These are phyloP conservation scores for Fraxinus sp. DNA, from an alignment of 305 asterid species.

Conservation along the genomic window DNA sequence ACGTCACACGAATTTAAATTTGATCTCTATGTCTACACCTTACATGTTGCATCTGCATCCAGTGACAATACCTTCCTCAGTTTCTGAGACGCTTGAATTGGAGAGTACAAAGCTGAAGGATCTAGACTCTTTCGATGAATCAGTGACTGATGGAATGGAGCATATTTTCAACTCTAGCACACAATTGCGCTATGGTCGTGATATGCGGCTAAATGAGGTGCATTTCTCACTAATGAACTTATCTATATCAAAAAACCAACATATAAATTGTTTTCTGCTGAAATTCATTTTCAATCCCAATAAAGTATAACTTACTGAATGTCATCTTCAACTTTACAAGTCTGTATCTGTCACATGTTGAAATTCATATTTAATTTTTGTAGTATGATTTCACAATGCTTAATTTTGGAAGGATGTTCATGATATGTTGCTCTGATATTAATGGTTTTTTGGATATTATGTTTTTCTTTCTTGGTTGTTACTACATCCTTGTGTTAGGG, in stretches of 20 bases:
- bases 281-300: slow-evolving; percentile 5
- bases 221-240: slow-evolving; percentile 19
- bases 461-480: slow-evolving; percentile 3
- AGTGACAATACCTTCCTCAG: slow-evolving; percentile 81
- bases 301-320: slow-evolving; percentile 12
- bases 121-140: slow-evolving; percentile 68
- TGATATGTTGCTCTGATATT: slow-evolving; percentile 10
- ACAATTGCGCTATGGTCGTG: slow-evolving; percentile 89
- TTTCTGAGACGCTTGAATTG: slow-evolving; percentile 70
- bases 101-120: slow-evolving; percentile 70
- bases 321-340: slow-evolving; percentile 1
- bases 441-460: slow-evolving; percentile 14
- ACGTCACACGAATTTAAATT: slow-evolving; percentile 49
- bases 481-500: neutral
- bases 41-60: slow-evolving; percentile 88
- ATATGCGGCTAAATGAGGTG: slow-evolving; percentile 96
- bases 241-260: neutral
- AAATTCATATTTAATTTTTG: neutral
- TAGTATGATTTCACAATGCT: neutral
- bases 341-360: slow-evolving; percentile 6
- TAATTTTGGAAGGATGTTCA: slow-evolving; percentile 9
- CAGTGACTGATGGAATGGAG: slow-evolving; percentile 87
- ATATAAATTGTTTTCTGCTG: neutral
- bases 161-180: slow-evolving; percentile 86
- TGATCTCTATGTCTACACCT: slow-evolving; percentile 75